Conservation (phyloP, 768 basidiomycete genomes). For the Suillus brevipes region DNA sequence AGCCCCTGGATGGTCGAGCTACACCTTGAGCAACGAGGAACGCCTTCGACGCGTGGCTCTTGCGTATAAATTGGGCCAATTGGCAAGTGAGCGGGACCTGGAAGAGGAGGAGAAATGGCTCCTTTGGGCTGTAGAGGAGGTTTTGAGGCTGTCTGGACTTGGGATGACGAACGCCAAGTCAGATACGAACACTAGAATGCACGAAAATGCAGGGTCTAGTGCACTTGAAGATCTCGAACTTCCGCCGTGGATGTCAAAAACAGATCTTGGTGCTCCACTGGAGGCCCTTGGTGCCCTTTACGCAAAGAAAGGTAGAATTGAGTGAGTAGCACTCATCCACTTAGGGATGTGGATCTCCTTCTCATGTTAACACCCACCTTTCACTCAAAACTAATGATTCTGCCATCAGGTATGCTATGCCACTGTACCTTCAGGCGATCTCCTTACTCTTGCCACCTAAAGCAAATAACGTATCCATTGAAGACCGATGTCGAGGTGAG, state of each 20-base stretch:
- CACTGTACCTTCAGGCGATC: slow-evolving; percentile 65
- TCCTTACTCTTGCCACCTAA: slow-evolving; percentile 54
- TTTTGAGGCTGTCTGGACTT: slow-evolving; percentile 30
- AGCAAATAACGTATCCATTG: slow-evolving; percentile 29
- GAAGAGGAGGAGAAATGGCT: slow-evolving; percentile 48
- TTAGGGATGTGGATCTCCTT: neutral
- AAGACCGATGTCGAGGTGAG: slow-evolving; percentile 63
- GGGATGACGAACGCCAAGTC: slow-evolving; percentile 8
- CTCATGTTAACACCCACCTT: neutral
- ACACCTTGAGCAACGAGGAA: slow-evolving; percentile 36
- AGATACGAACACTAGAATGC: neutral
- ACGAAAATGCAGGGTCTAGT: slow-evolving; percentile 14
- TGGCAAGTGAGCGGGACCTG: slow-evolving; percentile 35
- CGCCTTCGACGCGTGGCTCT: slow-evolving; percentile 46
- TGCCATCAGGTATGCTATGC: slow-evolving; percentile 54
- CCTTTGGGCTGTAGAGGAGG: slow-evolving; percentile 44
- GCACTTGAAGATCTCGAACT: slow-evolving; percentile 53
- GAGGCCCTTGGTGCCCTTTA: slow-evolving; percentile 68
- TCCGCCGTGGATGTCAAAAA: slow-evolving; percentile 58
- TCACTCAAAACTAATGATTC: neutral
- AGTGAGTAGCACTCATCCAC: slow-evolving; percentile 23
- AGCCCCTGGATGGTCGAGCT: slow-evolving; percentile 19
- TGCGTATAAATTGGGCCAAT: slow-evolving; percentile 46
- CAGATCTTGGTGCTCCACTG: slow-evolving; percentile 66
- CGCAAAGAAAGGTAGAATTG: slow-evolving; percentile 51